Conservation (phyloP, 2,329 filamentous ascomycete genomes). For the Fusarium torreyae region DNA sequence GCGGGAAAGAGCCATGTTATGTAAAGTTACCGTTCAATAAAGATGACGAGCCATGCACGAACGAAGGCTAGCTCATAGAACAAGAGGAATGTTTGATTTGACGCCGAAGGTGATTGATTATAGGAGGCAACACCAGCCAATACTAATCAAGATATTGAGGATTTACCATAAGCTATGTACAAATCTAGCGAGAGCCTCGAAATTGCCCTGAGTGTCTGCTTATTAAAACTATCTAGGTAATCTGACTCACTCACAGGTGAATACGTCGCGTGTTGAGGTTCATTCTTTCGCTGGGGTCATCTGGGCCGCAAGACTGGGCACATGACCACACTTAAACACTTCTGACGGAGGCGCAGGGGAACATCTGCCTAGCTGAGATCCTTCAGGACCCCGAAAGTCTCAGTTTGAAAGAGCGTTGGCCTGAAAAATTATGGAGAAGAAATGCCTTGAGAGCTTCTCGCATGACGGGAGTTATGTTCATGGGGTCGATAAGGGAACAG, state of each 20-base stretch:
- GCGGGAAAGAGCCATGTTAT: constrained; percentile 52
- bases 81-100: constrained; percentile 18
- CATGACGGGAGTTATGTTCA: constrained; percentile 46
- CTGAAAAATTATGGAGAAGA: constrained; percentile 21
- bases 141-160: not conserved
- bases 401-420: not conserved
- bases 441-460: constrained; percentile 31
- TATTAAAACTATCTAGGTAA: constrained; percentile 6
- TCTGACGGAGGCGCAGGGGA: constrained; percentile 42
- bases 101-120: not conserved
- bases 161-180: not conserved
- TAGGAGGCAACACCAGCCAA: not conserved
- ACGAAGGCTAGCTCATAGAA: constrained; percentile 45
- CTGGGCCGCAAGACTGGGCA: constrained; percentile 29
- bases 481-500: constrained; percentile 24
- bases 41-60: constrained; percentile 45
- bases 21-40: constrained; percentile 49
- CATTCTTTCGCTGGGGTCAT: constrained; percentile 38
- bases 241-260: constrained; percentile 5
- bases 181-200: not conserved
- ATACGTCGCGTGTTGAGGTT: constrained; percentile 41
- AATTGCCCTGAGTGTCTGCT: not conserved
- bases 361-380: constrained; percentile 44
- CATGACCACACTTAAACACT: constrained; percentile 44
- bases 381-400: constrained; percentile 13